A percentile compares a stretch with the other conserved stretches of the same genome.
Conservation (phyloP, 2,329 filamentous ascomycete genomes). For the Truncatella angustata region DNA sequence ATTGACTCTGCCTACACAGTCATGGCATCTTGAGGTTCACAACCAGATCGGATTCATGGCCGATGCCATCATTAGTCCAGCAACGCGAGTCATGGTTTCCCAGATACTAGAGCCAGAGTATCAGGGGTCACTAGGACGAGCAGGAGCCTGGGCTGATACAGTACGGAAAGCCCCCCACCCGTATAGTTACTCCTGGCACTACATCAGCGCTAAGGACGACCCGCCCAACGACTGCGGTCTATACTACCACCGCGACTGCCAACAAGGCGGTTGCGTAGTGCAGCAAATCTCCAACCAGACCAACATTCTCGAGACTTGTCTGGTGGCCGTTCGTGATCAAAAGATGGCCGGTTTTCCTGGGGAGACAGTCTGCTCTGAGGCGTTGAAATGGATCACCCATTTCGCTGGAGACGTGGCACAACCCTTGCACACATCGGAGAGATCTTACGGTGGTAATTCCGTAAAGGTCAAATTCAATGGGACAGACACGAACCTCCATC, state of each 20-base stretch:
- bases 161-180: background rate
- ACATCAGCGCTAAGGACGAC: background rate
- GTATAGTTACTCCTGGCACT: background rate
- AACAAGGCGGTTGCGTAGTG: background rate
- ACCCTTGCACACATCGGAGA: constrained; percentile 1
- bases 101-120: background rate
- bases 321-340: background rate
- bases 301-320: background rate
- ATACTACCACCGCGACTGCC: background rate
- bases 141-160: background rate
- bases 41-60: constrained; percentile 4
- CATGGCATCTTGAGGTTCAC: background rate
- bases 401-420: background rate
- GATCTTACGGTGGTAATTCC: background rate
- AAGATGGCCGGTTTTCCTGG: background rate
- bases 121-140: background rate
- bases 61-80: background rate
- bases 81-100: background rate
- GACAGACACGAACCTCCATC: background rate
- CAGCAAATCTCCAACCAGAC: constrained; percentile 1
- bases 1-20: background rate
- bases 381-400: constrained; percentile 2
- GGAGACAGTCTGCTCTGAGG: constrained; percentile 2
- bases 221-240: background rate
- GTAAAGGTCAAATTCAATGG: constrained; percentile 4